A percentile compares a stretch with the other conserved stretches of the same genome.
Evolutionary conservation across 1,284 basidiomycete genomes (phyloP).

Genomic region (Austropuccinia psidii): DNA sequence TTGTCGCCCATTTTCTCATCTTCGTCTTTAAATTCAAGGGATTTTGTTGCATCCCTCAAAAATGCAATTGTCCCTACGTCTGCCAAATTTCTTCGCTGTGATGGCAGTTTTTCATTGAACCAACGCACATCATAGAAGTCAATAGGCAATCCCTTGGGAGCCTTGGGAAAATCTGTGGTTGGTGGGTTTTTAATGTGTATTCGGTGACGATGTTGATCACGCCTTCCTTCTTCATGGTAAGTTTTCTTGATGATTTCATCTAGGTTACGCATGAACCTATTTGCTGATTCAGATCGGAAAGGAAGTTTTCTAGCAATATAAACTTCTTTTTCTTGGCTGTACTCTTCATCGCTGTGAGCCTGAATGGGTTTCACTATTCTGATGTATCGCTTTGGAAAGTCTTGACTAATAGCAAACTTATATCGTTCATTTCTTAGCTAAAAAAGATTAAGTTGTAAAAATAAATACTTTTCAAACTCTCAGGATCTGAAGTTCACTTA

Average conservation of each 20-base stretch:
- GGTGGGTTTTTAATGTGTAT: not conserved
- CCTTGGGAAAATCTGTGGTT: not conserved
- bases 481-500: too few species aligned
- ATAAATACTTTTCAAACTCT: too few species aligned
- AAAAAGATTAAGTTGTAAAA: too few species aligned
- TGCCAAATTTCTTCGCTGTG: not conserved
- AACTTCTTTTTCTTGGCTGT: not conserved
- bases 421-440: not conserved
- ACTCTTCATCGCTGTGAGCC: constrained; percentile 16
- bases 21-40: not conserved
- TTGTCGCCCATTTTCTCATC: not conserved
- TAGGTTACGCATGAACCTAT: not conserved
- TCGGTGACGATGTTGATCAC: not conserved
- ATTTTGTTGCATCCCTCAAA: not conserved
- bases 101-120: not conserved
- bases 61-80: not conserved
- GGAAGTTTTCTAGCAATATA: not conserved
- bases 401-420: not conserved
- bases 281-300: not conserved
- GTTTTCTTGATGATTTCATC: not conserved
- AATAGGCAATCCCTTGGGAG: constrained; percentile 2
- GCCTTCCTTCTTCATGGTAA: not conserved
- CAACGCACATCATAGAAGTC: constrained; percentile 11
- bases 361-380: not conserved
- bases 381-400: not conserved